Evolutionary conservation across 1,284 basidiomycete species (phyloP), one percentile per base, ranked within the genome.

Genomic region (Entoloma clypeatum): DNA sequence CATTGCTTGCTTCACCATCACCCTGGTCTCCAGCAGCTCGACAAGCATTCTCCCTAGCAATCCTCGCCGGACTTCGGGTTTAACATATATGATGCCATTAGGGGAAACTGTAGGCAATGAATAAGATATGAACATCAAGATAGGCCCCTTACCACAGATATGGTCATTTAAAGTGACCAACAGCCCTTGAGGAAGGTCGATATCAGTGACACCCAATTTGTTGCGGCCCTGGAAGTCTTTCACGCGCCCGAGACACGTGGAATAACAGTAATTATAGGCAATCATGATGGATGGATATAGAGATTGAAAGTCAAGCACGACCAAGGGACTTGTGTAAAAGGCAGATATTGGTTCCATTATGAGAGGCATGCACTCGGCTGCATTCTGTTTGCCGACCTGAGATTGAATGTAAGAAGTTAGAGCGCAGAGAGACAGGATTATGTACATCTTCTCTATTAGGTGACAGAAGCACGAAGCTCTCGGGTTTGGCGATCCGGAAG

Each of bases 201-300:
- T 72, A 45, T 92, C 79, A 1, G 80, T 77, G 59, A 87, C 80
- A 0, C 95, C 95, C 46, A 98, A 79, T 63, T 96, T 96, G 63
- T 87, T 85, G 11, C 77, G 77, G 4, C 87, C 92, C 57, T 92
- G 86, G 64, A 95, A 97, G 24, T 83, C 74, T 13, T 75, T 73
- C 18, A 92, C 74, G 5, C 93, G 79, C 3, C 95, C 95, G n/a
- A 99, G 71, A 62, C 93, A 98, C 3, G 95, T 98, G 26, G 93
- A 94, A 61, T 91, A 97, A 58, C 92, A 96, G 60, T 93, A 92
- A 61, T 98, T 98, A 68, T 98, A 95, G 5, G 93, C 94, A 53
- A 99, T 96, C 93, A 98, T 98, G 54, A 98, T 75, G 0, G 91
- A 94, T 0, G 96, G 95, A 59, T 99, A 98, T 21, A 99, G 74